Evolutionary conservation across 257 asterid species (phyloP).

Genomic region (Fraxinus pennsylvanica): DNA sequence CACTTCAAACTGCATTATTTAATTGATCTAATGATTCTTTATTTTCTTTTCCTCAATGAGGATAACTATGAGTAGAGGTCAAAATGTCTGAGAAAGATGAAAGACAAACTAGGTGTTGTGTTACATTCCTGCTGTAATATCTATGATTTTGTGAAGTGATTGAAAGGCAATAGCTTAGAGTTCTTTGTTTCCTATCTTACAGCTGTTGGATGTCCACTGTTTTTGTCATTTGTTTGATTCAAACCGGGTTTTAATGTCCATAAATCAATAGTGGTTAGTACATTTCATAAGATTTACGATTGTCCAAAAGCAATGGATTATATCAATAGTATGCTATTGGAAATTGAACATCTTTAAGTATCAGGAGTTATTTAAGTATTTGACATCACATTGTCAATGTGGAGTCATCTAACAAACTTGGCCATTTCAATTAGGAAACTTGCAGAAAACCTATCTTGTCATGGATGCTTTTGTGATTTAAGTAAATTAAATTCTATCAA

Average conservation of each 20-base stretch:
- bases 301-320: slow-evolving; percentile 15
- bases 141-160: neutral
- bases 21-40: neutral
- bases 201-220: slow-evolving; percentile 13
- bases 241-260: slow-evolving; percentile 5
- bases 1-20: neutral
- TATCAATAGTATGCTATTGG: slow-evolving; percentile 11
- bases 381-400: neutral
- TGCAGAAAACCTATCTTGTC: slow-evolving; percentile 8
- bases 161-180: neutral
- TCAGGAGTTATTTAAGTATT: slow-evolving; percentile 5
- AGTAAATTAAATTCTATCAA: neutral
- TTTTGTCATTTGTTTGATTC: slow-evolving; percentile 5
- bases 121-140: slow-evolving; percentile 6
- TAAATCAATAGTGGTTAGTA: slow-evolving; percentile 5
- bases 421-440: slow-evolving; percentile 1
- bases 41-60: neutral
- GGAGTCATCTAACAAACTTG: slow-evolving; percentile 15
- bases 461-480: slow-evolving; percentile 14
- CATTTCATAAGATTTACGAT: neutral
- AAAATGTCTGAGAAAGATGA: slow-evolving; percentile 4
- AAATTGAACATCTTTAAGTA: neutral
- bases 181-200: neutral
- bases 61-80: neutral
- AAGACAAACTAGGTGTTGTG: neutral